Base-by-base conservation (phyloP, 2,329 filamentous ascomycete species). In the Penicillium sp. region DNA sequence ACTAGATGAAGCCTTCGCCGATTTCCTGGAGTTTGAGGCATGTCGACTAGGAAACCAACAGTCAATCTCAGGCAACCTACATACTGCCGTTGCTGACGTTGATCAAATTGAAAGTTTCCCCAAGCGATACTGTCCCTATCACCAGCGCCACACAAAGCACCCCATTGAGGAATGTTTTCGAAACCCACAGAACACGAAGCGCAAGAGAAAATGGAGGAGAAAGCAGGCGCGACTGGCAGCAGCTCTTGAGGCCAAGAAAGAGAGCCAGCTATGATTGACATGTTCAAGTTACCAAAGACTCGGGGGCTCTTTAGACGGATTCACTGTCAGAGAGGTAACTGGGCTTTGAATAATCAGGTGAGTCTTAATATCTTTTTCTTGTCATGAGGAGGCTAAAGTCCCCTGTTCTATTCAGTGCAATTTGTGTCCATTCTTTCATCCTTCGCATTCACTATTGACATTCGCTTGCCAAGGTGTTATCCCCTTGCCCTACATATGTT, bases 1-100 rank as follows among this genome's bases (percentile, higher is more conserved):
- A 5, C 37, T 50, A 4, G 37, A 50, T 14, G 48, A 50, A 50
- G 48, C 48, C 10, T 50, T n/a, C 5, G 18, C 29, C 0, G 48
- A 50, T 34, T 50, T 50, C 16, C 26, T 50, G 26, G 48, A 43
- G 37, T 50, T 50, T 14, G 48, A 50, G 18, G 29, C 48, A 10
- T 16, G n/a, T 5, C 29, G 48, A 18, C 48, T 50, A 18, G 31
- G 18, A 46, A 22, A 6, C 14, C 31, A 24, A 11, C 20, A 4
- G 5, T 8, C 14, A n/a, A 3, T 3, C 31, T 6, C 10, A 3
- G 7, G 37, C 13, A 18, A 18, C 20, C 14, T 7, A 14, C 37
- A n/a, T 32, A 10, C 14, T 50, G 3, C 10, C 10, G 14, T 14
- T 11, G 1, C 10, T 10, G 10, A 24, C 11, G 9, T 31, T 14